Conservation (phyloP, 1,139 yeast species). For the Zygoascus meyerae region DNA sequence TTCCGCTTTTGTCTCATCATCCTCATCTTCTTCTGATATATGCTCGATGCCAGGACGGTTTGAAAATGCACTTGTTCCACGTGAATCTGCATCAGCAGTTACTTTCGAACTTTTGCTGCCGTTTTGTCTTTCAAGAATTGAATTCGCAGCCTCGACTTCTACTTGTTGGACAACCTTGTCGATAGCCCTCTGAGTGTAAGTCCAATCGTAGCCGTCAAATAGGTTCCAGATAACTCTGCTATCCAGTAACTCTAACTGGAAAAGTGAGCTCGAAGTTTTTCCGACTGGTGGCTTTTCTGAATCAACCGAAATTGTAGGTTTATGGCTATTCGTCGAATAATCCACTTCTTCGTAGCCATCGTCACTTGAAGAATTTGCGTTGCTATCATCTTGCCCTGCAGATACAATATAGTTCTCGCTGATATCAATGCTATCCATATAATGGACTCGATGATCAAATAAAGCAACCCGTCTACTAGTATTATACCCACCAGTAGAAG, state of each 20-base stretch:
- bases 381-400: slow-evolving; percentile 5
- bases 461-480: slow-evolving; percentile 14
- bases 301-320: too few relatives aligned
- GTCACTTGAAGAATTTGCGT: not conserved
- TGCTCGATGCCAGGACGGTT: slow-evolving; percentile 12
- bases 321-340: too few relatives aligned
- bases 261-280: not conserved
- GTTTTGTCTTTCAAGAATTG: slow-evolving; percentile 19
- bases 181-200: slow-evolving; percentile 63
- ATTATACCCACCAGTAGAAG: slow-evolving; percentile 4
- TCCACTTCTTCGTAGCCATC: not conserved
- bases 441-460: slow-evolving; percentile 27
- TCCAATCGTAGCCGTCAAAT: slow-evolving; percentile 94
- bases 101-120: slow-evolving; percentile 5
- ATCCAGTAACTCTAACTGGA: slow-evolving; percentile 13
- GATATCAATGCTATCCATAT: slow-evolving; percentile 25
- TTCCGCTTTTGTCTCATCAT: slow-evolving; percentile 23
- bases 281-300: not conserved
- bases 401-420: slow-evolving; percentile 46
- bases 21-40: slow-evolving; percentile 18
- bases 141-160: slow-evolving; percentile 44
- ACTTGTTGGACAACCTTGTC: slow-evolving; percentile 56
- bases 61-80: not conserved
- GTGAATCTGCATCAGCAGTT: not conserved
- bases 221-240: slow-evolving; percentile 43